Evolutionary conservation across 2,329 filamentous ascomycete genomes (phyloP).

Genomic region (Graphilbum ipis-grandicollis): DNA sequence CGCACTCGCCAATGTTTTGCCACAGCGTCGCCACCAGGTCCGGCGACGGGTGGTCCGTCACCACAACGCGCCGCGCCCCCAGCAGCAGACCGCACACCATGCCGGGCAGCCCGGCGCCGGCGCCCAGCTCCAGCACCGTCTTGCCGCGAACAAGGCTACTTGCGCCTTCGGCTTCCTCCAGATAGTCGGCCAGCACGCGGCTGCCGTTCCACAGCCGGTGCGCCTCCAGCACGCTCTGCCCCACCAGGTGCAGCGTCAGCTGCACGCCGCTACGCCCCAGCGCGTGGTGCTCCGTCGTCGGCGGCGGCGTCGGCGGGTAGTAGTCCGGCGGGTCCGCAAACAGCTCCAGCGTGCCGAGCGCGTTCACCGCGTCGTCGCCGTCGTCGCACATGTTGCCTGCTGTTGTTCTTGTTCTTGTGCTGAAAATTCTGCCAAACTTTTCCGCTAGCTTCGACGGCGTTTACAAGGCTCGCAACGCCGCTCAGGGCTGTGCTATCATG

Average conservation of each 20-base stretch:
- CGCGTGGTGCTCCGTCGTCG: slow-evolving; percentile 55
- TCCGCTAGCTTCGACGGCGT: too few relatives aligned
- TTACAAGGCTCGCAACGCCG: too few relatives aligned
- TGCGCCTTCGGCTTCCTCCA: slow-evolving; percentile 34
- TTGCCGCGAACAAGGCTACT: slow-evolving; percentile 27
- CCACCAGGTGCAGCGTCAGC: slow-evolving; percentile 45
- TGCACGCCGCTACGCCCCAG: slow-evolving; percentile 37
- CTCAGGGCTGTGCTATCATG: too few relatives aligned
- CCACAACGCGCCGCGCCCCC: slow-evolving; percentile 54
- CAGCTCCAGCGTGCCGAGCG: slow-evolving; percentile 15
- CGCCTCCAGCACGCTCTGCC: slow-evolving; percentile 74
- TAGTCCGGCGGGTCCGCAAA: slow-evolving; percentile 72
- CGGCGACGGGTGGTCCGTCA: slow-evolving; percentile 77
- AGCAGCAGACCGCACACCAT: slow-evolving; percentile 55
- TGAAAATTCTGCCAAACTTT: too few relatives aligned
- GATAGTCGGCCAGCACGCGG: slow-evolving; percentile 58
- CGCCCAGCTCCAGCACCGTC: slow-evolving; percentile 76
- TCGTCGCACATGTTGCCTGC: neutral
- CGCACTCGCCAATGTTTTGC: slow-evolving; percentile 51
- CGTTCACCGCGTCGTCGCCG: neutral
- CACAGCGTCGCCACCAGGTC: slow-evolving; percentile 69
- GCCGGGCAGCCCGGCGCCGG: slow-evolving; percentile 70
- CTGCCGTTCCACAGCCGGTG: slow-evolving; percentile 86
- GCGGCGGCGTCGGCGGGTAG: slow-evolving; percentile 60
- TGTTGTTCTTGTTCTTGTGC: too few relatives aligned